Percentiles rank a stretch among this genome's conserved stretches.
Evolutionary conservation across 352 stramenopile species (phyloP).

Genomic region (Globisporangium irregulare): DNA sequence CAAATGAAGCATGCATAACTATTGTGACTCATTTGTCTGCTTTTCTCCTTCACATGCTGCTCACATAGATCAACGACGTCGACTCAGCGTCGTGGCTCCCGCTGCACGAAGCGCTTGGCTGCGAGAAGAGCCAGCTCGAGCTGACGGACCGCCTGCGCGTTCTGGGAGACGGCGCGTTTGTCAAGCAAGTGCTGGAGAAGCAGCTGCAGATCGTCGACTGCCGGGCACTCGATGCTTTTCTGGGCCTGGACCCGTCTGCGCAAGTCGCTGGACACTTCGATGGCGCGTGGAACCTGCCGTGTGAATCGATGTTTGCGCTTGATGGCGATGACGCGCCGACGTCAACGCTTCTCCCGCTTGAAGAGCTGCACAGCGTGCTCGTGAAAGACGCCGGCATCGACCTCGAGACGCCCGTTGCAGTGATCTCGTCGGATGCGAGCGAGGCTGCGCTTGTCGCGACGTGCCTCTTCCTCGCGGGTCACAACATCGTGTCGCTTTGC

Average conservation of each 20-base stretch:
- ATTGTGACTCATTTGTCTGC: background rate
- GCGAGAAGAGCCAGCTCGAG: slow-evolving; percentile 32
- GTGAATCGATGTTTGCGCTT: slow-evolving; percentile 40
- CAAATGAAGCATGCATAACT: background rate
- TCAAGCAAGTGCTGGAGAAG: slow-evolving; percentile 27
- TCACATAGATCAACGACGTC: slow-evolving; percentile 20
- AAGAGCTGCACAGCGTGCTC: slow-evolving; percentile 42
- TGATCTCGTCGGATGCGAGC: slow-evolving; percentile 38
- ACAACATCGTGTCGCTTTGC: slow-evolving; percentile 36
- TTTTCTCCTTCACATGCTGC: background rate
- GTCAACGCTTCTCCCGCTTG: slow-evolving; percentile 31
- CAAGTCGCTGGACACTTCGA: slow-evolving; percentile 59
- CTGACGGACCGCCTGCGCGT: slow-evolving; percentile 23
- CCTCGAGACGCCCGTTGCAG: slow-evolving; percentile 33
- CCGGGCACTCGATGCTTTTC: slow-evolving; percentile 39
- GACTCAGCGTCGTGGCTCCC: slow-evolving; percentile 28
- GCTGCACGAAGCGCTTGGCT: slow-evolving; percentile 41
- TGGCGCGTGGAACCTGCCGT: slow-evolving; percentile 47
- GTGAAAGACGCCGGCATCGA: slow-evolving; percentile 35
- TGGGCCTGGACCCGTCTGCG: slow-evolving; percentile 34
- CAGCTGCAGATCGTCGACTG: slow-evolving; percentile 53
- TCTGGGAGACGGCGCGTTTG: slow-evolving; percentile 24
- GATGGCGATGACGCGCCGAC: slow-evolving; percentile 24
- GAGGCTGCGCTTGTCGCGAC: slow-evolving; percentile 68
- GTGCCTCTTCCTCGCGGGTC: slow-evolving; percentile 40